These are phyloP conservation scores for Ophiosphaerella herpotricha DNA, from an alignment of 2,329 filamentous ascomycete genomes.

Conservation along the genomic window DNA sequence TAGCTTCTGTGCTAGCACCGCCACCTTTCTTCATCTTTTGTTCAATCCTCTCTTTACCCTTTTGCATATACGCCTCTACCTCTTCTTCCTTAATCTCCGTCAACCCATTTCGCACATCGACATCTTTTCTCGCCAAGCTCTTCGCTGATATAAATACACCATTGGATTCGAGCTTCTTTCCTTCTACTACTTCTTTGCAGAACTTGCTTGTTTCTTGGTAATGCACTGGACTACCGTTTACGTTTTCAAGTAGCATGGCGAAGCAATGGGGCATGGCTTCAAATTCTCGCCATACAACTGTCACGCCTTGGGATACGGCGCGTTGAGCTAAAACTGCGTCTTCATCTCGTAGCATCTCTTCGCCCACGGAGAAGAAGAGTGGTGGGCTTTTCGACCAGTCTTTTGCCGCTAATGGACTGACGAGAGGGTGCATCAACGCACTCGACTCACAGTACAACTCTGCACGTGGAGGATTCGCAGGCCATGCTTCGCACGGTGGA, in stretches of 20 bases:
- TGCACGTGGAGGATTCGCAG: conserved; percentile 50
- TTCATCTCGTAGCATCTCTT: conserved; percentile 75
- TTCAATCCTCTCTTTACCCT: conserved; percentile 28
- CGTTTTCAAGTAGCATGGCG: conserved; percentile 48
- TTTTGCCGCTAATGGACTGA: conserved; percentile 62
- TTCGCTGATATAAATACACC: conserved; percentile 38
- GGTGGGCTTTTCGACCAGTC: conserved; percentile 69
- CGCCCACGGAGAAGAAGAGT: conserved; percentile 69
- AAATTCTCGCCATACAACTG: conserved; percentile 71
- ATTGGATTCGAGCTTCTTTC: conserved; percentile 20
- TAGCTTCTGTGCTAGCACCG: conserved; percentile 21
- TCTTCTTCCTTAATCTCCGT: conserved; percentile 39
- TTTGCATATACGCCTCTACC: conserved; percentile 34
- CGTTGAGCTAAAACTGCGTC: conserved; percentile 63
- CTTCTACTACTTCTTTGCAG: conserved; percentile 35
- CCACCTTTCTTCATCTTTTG: conserved; percentile 20
- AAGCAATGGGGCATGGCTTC: conserved; percentile 82
- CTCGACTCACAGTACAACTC: conserved; percentile 54
- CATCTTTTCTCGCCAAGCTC: conserved; percentile 26
- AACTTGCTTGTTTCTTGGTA: conserved; percentile 44
- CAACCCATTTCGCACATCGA: conserved; percentile 32
- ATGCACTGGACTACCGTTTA: conserved; percentile 37
- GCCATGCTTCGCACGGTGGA: conserved; percentile 57
- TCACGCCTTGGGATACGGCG: conserved; percentile 62
- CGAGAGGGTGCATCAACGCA: conserved; percentile 66